Conservation (phyloP, 345 rosid genomes). For the Populus deltoides region DNA sequence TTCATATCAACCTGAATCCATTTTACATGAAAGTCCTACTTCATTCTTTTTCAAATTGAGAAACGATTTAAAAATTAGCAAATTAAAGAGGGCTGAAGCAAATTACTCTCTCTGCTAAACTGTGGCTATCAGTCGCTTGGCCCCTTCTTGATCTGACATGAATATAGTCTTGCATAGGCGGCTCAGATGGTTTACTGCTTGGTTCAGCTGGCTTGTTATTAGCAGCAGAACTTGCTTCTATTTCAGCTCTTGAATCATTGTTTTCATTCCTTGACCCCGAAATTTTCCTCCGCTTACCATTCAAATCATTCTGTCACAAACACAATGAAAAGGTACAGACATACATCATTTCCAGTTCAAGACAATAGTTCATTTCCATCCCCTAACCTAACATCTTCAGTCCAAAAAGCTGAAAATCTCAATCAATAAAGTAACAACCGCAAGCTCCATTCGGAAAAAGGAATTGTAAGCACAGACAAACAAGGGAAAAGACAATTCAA, state of each 20-base stretch:
- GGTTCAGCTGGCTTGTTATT: conserved; percentile 13
- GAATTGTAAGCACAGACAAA: background rate
- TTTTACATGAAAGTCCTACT: background rate
- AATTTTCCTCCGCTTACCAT: conserved; percentile 18
- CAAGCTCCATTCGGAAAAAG: background rate
- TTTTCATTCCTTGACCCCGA: conserved; percentile 10
- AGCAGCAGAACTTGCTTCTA: conserved; percentile 18
- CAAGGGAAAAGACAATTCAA: background rate
- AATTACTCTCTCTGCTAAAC: conserved; percentile 38
- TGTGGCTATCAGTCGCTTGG: conserved; percentile 39
- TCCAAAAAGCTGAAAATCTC: background rate
- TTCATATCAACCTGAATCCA: background rate
- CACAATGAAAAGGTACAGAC: background rate
- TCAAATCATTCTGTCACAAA: conserved; percentile 25
- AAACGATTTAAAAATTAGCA: background rate
- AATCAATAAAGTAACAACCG: background rate
- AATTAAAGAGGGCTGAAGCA: conserved; percentile 15
- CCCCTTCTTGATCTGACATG: conserved; percentile 36
- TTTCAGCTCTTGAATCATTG: conserved; percentile 10
- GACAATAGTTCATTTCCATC: background rate
- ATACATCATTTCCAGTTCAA: background rate
- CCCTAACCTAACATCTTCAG: background rate
- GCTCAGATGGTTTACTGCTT: conserved; percentile 15
- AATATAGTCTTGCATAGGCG: conserved; percentile 29
- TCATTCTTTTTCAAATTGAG: background rate